Conservation (phyloP, 73 alveolate genomes). For the Blepharisma stoltei region DNA sequence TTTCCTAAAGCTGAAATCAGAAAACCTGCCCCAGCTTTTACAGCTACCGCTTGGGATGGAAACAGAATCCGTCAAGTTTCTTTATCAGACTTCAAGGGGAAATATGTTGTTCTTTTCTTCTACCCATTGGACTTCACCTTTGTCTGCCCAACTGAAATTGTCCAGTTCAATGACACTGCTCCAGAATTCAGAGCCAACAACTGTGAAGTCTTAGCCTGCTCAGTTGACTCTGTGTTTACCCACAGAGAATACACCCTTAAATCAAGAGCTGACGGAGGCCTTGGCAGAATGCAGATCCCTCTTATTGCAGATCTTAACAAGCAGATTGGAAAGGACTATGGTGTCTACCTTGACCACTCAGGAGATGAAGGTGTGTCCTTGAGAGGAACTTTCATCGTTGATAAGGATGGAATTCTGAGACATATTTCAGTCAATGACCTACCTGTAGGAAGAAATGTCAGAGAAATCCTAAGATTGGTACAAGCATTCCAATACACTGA, state of each 20-base stretch:
- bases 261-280: slow-evolving; percentile 95
- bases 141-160: slow-evolving; percentile 99
- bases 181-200: slow-evolving; percentile 85
- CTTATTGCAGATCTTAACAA: slow-evolving; percentile 89
- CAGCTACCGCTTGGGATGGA: slow-evolving; percentile 77
- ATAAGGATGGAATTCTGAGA: slow-evolving; percentile 88
- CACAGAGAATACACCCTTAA: slow-evolving; percentile 90
- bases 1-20: slow-evolving; percentile 42
- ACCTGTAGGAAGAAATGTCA: slow-evolving; percentile 98
- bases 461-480: slow-evolving; percentile 92
- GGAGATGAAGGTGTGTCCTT: slow-evolving; percentile 86
- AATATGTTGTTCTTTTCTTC: slow-evolving; percentile 97
- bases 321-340: slow-evolving; percentile 89
- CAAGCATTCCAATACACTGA: slow-evolving; percentile 96
- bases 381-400: slow-evolving; percentile 97
- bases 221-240: slow-evolving; percentile 90
- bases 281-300: slow-evolving; percentile 95
- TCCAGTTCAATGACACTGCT: slow-evolving; percentile 75
- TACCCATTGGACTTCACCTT: slow-evolving; percentile 99
- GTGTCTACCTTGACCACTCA: slow-evolving; percentile 59
- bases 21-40: slow-evolving; percentile 85
- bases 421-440: slow-evolving; percentile 91
- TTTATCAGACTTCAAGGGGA: slow-evolving; percentile 90
- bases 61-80: slow-evolving; percentile 74
- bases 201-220: slow-evolving; percentile 89